Evolutionary conservation across 139 green algal genomes (phyloP), one percentile per base, ranked within the genome.

Genomic region (Volvox reticuliferus): DNA sequence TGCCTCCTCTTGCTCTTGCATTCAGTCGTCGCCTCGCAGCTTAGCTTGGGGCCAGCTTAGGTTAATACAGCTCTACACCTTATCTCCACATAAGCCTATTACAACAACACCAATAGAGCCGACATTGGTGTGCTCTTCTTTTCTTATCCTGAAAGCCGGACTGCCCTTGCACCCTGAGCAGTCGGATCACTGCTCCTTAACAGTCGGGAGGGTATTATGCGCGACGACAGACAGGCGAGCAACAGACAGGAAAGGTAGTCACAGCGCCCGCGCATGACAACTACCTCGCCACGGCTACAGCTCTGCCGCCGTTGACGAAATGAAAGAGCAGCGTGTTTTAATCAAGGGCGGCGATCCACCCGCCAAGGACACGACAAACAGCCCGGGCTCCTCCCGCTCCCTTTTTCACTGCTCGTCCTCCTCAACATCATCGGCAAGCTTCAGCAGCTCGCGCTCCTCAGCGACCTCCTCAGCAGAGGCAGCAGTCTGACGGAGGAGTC

Each of bases 361-460:
- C 78, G 14, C 35, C 26, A 84, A 17, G 37, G 12, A 33, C 21
- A 35, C 21, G 78, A 2, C 21, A 14, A 84, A 16, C 12, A 68
- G 36, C 21, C 36, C 17, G 33, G 21, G 21, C 19, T 28, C 21
- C 65, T 28, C 65, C 24, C 65, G 21, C 65, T 73, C 78, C 33
- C 17, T 62, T 61, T 20, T 82, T 82, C 32, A 82, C n/a, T 86
- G 2, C 26, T 71, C 30, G 18, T 62, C 20, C 81, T 62, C 81
- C 81, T 77, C n/a, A n/a, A n/a, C n/a, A 62, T 87, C 81, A 6
- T 87, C 5, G 33, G 37, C 28, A 14, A 86, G 50, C 79, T 87
- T 61, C 22, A 87, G 16, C 12, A 87, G 61, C 61, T 87, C 81
- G 18, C 14, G 35, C 81, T 87, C 61, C 81, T 87, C 81, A 18